These are phyloP conservation scores for Alternaria alternata DNA, from an alignment of 2,329 filamentous ascomycete species.

Conservation along the genomic window DNA sequence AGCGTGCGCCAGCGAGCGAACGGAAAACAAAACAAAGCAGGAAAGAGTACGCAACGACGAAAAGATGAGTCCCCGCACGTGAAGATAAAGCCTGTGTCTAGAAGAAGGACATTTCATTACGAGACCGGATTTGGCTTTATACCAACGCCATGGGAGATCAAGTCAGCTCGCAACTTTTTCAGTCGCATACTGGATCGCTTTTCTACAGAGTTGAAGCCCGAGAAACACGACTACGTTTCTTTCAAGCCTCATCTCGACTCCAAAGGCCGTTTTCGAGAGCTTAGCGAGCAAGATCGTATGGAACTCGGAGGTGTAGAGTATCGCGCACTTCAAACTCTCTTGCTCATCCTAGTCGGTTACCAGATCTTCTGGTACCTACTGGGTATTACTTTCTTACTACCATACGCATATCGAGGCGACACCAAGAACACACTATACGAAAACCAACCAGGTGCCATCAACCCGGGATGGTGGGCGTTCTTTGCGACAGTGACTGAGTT, in stretches of 20 bases:
- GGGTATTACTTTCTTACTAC: slow-evolving; percentile 58
- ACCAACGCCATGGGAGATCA: slow-evolving; percentile 44
- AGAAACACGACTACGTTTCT: slow-evolving; percentile 41
- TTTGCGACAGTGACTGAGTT: slow-evolving; percentile 61
- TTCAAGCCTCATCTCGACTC: slow-evolving; percentile 43
- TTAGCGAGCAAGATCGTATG: slow-evolving; percentile 54
- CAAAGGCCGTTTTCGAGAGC: slow-evolving; percentile 41
- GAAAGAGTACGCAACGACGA: slow-evolving; percentile 3
- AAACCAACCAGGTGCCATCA: slow-evolving; percentile 45
- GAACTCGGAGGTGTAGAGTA: slow-evolving; percentile 63
- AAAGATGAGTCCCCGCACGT: slow-evolving; percentile 7
- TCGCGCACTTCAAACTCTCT: slow-evolving; percentile 58
- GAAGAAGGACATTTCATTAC: slow-evolving; percentile 34
- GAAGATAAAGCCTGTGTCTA: slow-evolving; percentile 22
- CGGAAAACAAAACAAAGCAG: neutral
- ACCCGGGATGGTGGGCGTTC: slow-evolving; percentile 44
- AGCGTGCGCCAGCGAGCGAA: slow-evolving; percentile 13
- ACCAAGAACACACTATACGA: slow-evolving; percentile 52
- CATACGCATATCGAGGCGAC: slow-evolving; percentile 53
- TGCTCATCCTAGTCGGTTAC: slow-evolving; percentile 57
- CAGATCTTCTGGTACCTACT: slow-evolving; percentile 48
- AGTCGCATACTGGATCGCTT: slow-evolving; percentile 27
- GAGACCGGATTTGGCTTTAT: slow-evolving; percentile 39
- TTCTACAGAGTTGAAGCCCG: slow-evolving; percentile 29
- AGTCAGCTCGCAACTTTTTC: slow-evolving; percentile 33